Percentiles rank a stretch among this genome's conserved stretches.
Evolutionary conservation across 805 yeast genomes (phyloP).

Genomic region (Lachancea mirantina): DNA sequence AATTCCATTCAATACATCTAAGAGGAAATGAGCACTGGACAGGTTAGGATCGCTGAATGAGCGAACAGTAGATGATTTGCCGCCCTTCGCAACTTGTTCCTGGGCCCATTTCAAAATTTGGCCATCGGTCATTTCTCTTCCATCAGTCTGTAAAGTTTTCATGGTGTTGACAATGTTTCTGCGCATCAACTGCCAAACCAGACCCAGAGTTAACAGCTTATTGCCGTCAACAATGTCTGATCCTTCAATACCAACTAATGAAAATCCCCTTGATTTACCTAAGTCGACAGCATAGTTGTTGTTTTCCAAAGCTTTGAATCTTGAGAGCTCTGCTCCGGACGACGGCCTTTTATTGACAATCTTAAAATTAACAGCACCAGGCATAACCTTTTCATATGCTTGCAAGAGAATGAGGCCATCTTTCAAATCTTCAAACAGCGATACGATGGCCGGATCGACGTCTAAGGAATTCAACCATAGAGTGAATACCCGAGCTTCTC

Average conservation of each 20-base stretch:
- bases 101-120: slow-evolving; percentile 96
- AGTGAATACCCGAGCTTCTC: slow-evolving; percentile 98
- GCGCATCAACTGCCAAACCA: slow-evolving; percentile 98
- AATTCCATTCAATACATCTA: slow-evolving; percentile 86
- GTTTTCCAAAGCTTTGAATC: slow-evolving; percentile 94
- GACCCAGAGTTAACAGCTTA: slow-evolving; percentile 78
- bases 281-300: slow-evolving; percentile 97
- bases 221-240: slow-evolving; percentile 94
- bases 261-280: slow-evolving; percentile 87
- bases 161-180: slow-evolving; percentile 86
- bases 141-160: slow-evolving; percentile 60
- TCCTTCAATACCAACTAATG: slow-evolving; percentile 96
- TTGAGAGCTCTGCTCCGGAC: slow-evolving; percentile 64
- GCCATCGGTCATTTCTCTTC: slow-evolving; percentile 69
- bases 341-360: slow-evolving; percentile 81
- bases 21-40: slow-evolving; percentile 69
- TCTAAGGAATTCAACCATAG: slow-evolving; percentile 95
- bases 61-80: slow-evolving; percentile 63
- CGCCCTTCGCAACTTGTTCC: slow-evolving; percentile 76
- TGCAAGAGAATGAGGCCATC: slow-evolving; percentile 86
- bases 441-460: slow-evolving; percentile 90
- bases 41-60: slow-evolving; percentile 79
- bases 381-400: slow-evolving; percentile 93
- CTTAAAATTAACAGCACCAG: slow-evolving; percentile 76
- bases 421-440: slow-evolving; percentile 86